phyloP scores from a whole-genome alignment of 129 eudicot species.

The Pseudognaphalium luteoalbum region DNA sequence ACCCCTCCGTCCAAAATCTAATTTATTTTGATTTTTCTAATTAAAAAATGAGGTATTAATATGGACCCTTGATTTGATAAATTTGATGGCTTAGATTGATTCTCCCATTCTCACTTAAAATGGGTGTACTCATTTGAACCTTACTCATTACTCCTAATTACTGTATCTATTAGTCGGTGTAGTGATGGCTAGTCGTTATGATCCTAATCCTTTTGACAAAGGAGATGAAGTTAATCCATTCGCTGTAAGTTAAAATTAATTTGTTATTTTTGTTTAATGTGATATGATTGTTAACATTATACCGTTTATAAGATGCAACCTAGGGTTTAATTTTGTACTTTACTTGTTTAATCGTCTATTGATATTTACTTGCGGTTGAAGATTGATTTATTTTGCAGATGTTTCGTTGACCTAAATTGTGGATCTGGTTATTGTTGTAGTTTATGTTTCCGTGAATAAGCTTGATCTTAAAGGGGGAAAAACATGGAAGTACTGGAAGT shows the following conservation, averaged over 20 bases:
- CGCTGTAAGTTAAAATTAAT: constrained; percentile 24
- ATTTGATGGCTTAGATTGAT: too few species aligned
- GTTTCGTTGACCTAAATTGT: constrained; percentile 15
- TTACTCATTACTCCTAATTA: too few species aligned
- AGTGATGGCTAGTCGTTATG: constrained; percentile 39
- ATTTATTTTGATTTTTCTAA: too few species aligned
- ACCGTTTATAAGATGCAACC: constrained; percentile 13
- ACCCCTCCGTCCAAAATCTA: too few species aligned
- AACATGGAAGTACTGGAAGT: too few species aligned
- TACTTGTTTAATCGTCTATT: not conserved
- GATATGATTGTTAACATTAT: not conserved
- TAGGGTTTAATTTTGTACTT: constrained; percentile 31
- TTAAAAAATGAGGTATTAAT: too few species aligned
- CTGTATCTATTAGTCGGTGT: not conserved
- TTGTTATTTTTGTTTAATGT: not conserved
- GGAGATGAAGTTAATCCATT: constrained; percentile 42
- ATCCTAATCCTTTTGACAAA: constrained; percentile 43
- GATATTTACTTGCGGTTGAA: not conserved
- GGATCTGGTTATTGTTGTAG: constrained; percentile 28
- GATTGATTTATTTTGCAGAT: not conserved
- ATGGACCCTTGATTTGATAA: too few species aligned
- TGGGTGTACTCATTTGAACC: too few species aligned
- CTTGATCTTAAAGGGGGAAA: constrained; percentile 17
- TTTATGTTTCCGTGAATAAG: constrained; percentile 9
- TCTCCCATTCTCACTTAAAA: too few species aligned